Base-by-base conservation (phyloP, 2,329 filamentous ascomycete genomes). In the Fusarium zealandicum region DNA sequence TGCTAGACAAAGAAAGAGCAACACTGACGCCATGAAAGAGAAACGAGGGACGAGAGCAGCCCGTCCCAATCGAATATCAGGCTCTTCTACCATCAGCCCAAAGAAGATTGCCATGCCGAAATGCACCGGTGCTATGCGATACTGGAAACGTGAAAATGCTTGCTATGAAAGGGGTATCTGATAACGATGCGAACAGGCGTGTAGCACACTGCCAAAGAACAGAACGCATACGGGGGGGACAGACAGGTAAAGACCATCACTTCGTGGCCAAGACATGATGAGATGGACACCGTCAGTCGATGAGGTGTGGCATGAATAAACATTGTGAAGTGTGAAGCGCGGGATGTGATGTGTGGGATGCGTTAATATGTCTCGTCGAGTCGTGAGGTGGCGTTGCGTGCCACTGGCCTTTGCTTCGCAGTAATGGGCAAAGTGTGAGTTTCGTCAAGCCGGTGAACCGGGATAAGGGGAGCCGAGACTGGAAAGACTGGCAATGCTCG, bases 401-500 rank as follows among this genome's bases (percentile, higher is more conserved):
- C 46, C 61, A 42, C 30, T 53, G 30, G 45, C 51, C 40, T 30
- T 37, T 39, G 36, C 55, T 40, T 37, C 40, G 40, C 17, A 13
- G 32, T 35, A 27, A 30, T 41, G 40, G 28, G n/a, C 18, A 10
- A 43, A 33, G 14, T 35, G 17, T 31, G 40, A 7, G 12, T 27
- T 31, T 57, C 44, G 58, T 63, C 60, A 63, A 27, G 63, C 40
- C 12, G 69, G 66, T 14, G 64, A 66, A 36, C 65, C 59, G 14
- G 65, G 44, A 30, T 65, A 63, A 12, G 69, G 63, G 5, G 69
- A 65, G 48, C 67, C 65, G 36, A 69, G 57, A 30, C 64, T 69
- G 11, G 63, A 61, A 41, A 66, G 57, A 41, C 69, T 72, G 46
- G 63, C 57, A 45, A 70, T 62, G 47, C 61, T 72, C 31, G 65